These are phyloP conservation scores for Talaromyces sp. DNA, from an alignment of 2,329 filamentous ascomycete species.

Conservation along the genomic window DNA sequence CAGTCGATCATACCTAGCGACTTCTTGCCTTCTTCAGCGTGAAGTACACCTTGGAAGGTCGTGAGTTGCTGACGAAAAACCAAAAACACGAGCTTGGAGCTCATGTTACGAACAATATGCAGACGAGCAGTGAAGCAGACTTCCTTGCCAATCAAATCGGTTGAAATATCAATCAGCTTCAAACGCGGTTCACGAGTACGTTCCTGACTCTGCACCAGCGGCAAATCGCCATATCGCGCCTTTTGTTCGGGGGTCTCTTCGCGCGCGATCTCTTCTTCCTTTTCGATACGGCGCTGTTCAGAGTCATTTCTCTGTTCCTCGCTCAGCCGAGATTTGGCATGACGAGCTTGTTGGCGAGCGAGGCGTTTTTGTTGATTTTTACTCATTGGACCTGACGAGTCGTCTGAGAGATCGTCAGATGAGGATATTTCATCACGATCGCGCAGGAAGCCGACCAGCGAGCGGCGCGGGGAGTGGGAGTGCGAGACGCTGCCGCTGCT, in stretches of 20 bases:
- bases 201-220: slow-evolving; percentile 57
- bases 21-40: slow-evolving; percentile 57
- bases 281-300: slow-evolving; percentile 38
- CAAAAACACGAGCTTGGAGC: slow-evolving; percentile 77
- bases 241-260: slow-evolving; percentile 59
- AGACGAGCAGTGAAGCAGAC: slow-evolving; percentile 68
- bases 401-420: slow-evolving; percentile 43
- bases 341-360: slow-evolving; percentile 39
- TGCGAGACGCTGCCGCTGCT: slow-evolving; percentile 19
- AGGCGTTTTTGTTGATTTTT: slow-evolving; percentile 47
- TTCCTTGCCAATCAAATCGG: slow-evolving; percentile 55
- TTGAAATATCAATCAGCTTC: slow-evolving; percentile 51
- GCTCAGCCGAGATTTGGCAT: slow-evolving; percentile 40
- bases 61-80: slow-evolving; percentile 79
- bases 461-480: slow-evolving; percentile 32
- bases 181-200: slow-evolving; percentile 48
- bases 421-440: slow-evolving; percentile 42
- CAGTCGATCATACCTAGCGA: slow-evolving; percentile 78
- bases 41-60: slow-evolving; percentile 80
- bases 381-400: slow-evolving; percentile 34
- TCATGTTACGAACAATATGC: slow-evolving; percentile 77
- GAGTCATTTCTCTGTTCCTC: slow-evolving; percentile 43
- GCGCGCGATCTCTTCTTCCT: slow-evolving; percentile 40
- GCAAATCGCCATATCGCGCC: slow-evolving; percentile 56
- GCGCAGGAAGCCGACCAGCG: slow-evolving; percentile 40